phyloP scores from a whole-genome alignment of 805 yeast species.

The Saturnispora quitensis region DNA sequence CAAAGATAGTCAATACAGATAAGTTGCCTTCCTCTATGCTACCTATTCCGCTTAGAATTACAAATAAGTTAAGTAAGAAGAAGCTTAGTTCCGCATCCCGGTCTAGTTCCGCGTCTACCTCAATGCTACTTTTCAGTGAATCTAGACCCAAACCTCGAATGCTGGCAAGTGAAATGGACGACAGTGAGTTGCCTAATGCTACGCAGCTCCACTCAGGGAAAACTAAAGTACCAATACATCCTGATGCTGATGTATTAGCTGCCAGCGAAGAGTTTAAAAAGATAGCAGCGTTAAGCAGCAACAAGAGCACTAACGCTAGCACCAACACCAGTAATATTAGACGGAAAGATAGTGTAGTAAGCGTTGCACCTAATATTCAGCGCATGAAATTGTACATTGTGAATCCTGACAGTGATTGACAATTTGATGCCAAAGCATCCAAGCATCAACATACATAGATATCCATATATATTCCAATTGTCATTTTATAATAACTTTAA shows the following conservation, averaged over 20 bases:
- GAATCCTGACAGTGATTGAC: constrained; percentile 44
- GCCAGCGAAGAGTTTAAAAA: constrained; percentile 25
- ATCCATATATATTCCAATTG: not conserved
- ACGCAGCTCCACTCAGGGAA: constrained; percentile 22
- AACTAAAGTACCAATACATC: constrained; percentile 25
- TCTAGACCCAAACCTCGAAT: constrained; percentile 55
- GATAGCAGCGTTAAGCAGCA: constrained; percentile 4
- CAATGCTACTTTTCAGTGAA: constrained; percentile 1
- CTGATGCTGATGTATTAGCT: constrained; percentile 26
- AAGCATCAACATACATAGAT: constrained; percentile 17
- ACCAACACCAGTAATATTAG: constrained; percentile 1
- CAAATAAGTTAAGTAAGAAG: not conserved
- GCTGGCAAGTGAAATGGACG: constrained; percentile 70
- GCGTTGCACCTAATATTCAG: constrained; percentile 11
- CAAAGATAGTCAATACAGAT: constrained; percentile 2
- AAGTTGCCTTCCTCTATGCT: constrained; percentile 1
- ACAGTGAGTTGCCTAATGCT: constrained; percentile 38
- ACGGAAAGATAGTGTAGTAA: constrained; percentile 20
- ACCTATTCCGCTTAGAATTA: constrained; percentile 1
- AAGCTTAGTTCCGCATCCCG: not conserved
- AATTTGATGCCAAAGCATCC: not conserved
- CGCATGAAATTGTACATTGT: constrained; percentile 37
- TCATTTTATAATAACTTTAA: not conserved
- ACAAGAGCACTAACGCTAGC: constrained; percentile 9
- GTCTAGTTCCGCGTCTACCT: not conserved